Conservation (phyloP, 371 early-diverging fungal genomes). For the Coemansia linderi region DNA sequence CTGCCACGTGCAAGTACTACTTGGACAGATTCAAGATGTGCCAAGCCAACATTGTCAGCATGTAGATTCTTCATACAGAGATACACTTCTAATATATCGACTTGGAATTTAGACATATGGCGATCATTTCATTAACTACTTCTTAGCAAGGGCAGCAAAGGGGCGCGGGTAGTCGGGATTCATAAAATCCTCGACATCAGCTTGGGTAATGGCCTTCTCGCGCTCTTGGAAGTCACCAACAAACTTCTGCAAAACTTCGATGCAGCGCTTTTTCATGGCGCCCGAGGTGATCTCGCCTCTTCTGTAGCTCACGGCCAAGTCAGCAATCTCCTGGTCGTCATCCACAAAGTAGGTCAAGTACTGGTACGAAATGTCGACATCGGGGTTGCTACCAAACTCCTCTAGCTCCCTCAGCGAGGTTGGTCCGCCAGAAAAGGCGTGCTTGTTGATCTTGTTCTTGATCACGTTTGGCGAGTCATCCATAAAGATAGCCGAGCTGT, state of each 20-base stretch:
- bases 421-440: slow-evolving; percentile 97
- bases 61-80: no score
- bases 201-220: slow-evolving; percentile 68
- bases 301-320: slow-evolving; percentile 75
- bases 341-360: slow-evolving; percentile 97
- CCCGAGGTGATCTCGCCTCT: slow-evolving; percentile 90
- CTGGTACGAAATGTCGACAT: slow-evolving; percentile 97
- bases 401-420: slow-evolving; percentile 92
- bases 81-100: no score
- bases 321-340: slow-evolving; percentile 89
- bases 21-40: slow-evolving; percentile 86
- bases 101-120: neutral
- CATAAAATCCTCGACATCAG: slow-evolving; percentile 68
- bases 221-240: slow-evolving; percentile 87
- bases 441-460: slow-evolving; percentile 98
- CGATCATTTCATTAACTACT: slow-evolving; percentile 8
- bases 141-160: slow-evolving; percentile 35
- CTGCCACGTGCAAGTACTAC: slow-evolving; percentile 81
- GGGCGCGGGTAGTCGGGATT: slow-evolving; percentile 56
- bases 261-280: slow-evolving; percentile 93
- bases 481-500: slow-evolving; percentile 93
- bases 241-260: slow-evolving; percentile 82
- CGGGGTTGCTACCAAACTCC: slow-evolving; percentile 92
- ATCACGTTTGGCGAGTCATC: slow-evolving; percentile 92
- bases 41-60: slow-evolving; percentile 56